Evolutionary conservation across 768 basidiomycete genomes (phyloP), one percentile per base, ranked within the genome.

Genomic region (Tylopilus sp.): DNA sequence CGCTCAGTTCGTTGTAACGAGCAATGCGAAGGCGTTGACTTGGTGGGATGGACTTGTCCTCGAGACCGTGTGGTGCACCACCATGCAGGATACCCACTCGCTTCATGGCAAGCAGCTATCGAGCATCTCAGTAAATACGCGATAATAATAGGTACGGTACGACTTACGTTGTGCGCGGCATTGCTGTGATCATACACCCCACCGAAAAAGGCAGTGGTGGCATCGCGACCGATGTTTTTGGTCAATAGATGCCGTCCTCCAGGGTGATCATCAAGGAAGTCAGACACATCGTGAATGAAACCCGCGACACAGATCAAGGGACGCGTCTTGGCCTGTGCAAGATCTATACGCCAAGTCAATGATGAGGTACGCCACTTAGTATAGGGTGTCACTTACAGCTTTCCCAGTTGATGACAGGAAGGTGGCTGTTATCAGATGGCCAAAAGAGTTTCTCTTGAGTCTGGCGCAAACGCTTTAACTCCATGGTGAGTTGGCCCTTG

Each of bases 401-500:
- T 37, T 93, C 90, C 92, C 92, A 96, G 50, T 76, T 81, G 62
- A 95, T 81, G 49, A 97, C 78, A 4, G 89, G 89, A 24, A 98
- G 74, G 53, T 92, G 82, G 48, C 80, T 82, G 53, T 74, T 81
- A 48, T 89, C 84, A 16, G 78, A 80, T 3, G 94, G 93, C 93
- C 93, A 97, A 22, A 71, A 67, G 33, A 98, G 76, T 17, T 69
- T 74, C 30, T 94, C 90, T 63, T 91, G 87, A 13, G 85, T 84
- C 66, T 80, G 80, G 48, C 87, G 82, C 31, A 97, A 78, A 60
- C 86, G 86, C 76, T 95, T 95, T 48, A 98, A 78, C 66, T 95
- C 80, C 92, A 98, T 95, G 28, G 94, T 95, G 41, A 95, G 80
- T 66, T 93, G 86, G 30, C 94, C 94, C 74, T 97, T 98, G 56